These are phyloP conservation scores for Phytophthora aleatoria DNA, from an alignment of 352 stramenopile species.

Conservation along the genomic window DNA sequence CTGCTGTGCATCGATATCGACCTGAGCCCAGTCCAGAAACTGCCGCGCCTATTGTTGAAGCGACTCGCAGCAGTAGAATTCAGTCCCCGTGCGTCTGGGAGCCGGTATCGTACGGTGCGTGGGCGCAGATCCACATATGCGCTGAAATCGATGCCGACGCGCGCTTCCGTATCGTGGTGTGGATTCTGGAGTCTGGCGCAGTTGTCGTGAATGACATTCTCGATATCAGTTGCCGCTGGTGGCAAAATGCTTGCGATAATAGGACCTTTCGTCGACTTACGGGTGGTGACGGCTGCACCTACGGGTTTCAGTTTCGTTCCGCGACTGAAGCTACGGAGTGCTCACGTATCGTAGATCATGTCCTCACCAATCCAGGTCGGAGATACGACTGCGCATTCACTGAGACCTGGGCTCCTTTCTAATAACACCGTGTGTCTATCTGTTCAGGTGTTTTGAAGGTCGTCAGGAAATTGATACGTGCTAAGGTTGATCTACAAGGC, in stretches of 20 bases:
- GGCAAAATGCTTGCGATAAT: constrained; percentile 28
- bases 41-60: not conserved
- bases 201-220: constrained; percentile 63
- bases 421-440: not conserved
- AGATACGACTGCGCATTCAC: not conserved
- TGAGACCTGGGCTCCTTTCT: not conserved
- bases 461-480: constrained; percentile 22
- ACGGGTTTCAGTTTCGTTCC: constrained; percentile 57
- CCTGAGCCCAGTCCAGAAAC: not conserved
- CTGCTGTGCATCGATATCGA: constrained; percentile 26
- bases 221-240: constrained; percentile 46
- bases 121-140: constrained; percentile 62
- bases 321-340: constrained; percentile 49
- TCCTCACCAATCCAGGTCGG: constrained; percentile 54
- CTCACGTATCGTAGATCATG: constrained; percentile 48
- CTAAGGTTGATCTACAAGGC: constrained; percentile 24
- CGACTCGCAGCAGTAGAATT: not conserved
- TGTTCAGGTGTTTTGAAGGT: constrained; percentile 20
- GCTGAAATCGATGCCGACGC: constrained; percentile 46
- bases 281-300: constrained; percentile 36
- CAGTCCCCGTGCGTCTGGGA: constrained; percentile 29
- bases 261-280: constrained; percentile 48
- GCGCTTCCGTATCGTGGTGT: constrained; percentile 59
- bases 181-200: constrained; percentile 58
- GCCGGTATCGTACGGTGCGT: constrained; percentile 46